Percentiles rank a stretch among this genome's conserved stretches.
Evolutionary conservation across 352 stramenopile species (phyloP).

Genomic region (Phytophthora ohioensis): DNA sequence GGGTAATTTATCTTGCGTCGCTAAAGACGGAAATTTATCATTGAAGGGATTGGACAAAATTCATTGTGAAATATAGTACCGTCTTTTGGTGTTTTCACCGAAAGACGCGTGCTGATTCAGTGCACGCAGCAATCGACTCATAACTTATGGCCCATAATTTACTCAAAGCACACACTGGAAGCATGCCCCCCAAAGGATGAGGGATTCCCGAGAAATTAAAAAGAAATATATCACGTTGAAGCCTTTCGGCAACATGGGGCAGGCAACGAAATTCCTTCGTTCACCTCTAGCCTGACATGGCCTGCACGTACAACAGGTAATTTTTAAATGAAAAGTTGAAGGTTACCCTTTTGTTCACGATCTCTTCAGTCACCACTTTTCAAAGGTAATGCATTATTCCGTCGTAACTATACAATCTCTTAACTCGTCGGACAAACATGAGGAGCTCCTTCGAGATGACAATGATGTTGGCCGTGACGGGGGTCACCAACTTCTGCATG

Average conservation of each 20-base stretch:
- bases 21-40: no score
- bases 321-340: constrained; percentile 6
- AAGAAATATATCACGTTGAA: constrained; percentile 89
- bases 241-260: constrained; percentile 63
- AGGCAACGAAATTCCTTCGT: background rate
- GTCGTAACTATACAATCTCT: background rate
- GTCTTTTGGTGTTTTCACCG: no score
- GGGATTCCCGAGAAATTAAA: constrained; percentile 89
- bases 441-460: constrained; percentile 64
- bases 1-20: no score
- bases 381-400: constrained; percentile 1
- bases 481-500: constrained; percentile 85
- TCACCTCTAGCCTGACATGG: background rate
- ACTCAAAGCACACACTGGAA: background rate
- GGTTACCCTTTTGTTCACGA: constrained; percentile 4
- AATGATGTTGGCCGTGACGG: constrained; percentile 81
- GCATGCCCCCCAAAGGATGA: constrained; percentile 39
- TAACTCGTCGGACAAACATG: constrained; percentile 41
- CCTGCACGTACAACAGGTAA: constrained; percentile 33
- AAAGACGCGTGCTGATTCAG: no score
- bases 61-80: no score
- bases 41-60: no score
- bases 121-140: background rate
- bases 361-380: constrained; percentile 1
- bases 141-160: no score